These are phyloP conservation scores for Dactylellina sp. DNA, from an alignment of 2,329 filamentous ascomycete species.

Conservation along the genomic window DNA sequence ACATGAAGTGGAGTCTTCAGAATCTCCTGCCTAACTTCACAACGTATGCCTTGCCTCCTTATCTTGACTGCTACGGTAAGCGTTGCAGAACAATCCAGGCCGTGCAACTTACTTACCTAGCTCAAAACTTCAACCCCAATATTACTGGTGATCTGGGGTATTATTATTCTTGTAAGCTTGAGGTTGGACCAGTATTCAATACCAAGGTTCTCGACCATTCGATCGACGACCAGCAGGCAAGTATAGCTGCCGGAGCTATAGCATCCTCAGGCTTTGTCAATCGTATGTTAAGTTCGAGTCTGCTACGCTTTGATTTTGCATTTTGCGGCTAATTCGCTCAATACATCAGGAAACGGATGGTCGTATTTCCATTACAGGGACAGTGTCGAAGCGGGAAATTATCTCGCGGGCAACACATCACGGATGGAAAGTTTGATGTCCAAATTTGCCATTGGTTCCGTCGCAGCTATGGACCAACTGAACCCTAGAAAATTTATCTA, in stretches of 20 bases:
- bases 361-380: slow-evolving; percentile 32
- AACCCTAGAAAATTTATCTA: slow-evolving; percentile 27
- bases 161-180: slow-evolving; percentile 11
- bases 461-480: slow-evolving; percentile 18
- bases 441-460: slow-evolving; percentile 13
- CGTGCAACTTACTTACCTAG: slow-evolving; percentile 24
- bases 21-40: slow-evolving; percentile 23
- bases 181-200: slow-evolving; percentile 19
- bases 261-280: slow-evolving; percentile 22
- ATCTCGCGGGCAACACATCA: slow-evolving; percentile 12
- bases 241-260: slow-evolving; percentile 29
- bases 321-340: not conserved
- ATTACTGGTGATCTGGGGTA: slow-evolving; percentile 17
- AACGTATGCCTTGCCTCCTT: slow-evolving; percentile 3
- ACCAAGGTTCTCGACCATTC: slow-evolving; percentile 19
- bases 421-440: slow-evolving; percentile 23
- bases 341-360: slow-evolving; percentile 16
- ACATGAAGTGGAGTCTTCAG: not conserved
- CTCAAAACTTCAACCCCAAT: slow-evolving; percentile 9
- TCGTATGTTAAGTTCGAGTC: slow-evolving; percentile 5
- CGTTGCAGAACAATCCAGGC: slow-evolving; percentile 8
- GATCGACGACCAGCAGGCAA: slow-evolving; percentile 19
- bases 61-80: not conserved
- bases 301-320: not conserved
- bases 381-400: slow-evolving; percentile 14